Evolutionary conservation across 805 yeast species (phyloP).

Genomic region (Ogataea nitratoaversa): DNA sequence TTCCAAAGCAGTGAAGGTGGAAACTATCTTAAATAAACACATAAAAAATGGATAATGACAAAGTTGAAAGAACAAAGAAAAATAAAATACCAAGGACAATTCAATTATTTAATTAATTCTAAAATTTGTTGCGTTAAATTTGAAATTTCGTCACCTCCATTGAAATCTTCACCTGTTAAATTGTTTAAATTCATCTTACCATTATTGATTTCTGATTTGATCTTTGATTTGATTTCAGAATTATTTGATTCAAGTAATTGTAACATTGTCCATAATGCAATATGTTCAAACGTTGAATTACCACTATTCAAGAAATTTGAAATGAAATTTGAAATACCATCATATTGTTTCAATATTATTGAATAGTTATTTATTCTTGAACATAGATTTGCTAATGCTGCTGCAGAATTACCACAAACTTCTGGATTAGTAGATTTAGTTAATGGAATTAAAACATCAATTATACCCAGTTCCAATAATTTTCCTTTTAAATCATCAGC

Average conservation of each 20-base stretch:
- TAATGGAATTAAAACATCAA: constrained; percentile 86
- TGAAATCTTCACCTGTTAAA: constrained; percentile 31
- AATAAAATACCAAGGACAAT: neutral
- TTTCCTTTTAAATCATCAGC: constrained; percentile 92
- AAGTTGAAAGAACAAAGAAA: too few relatives aligned
- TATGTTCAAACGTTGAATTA: constrained; percentile 94
- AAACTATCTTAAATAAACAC: too few relatives aligned
- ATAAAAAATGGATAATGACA: too few relatives aligned
- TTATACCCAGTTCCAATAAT: constrained; percentile 75
- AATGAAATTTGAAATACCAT: constrained; percentile 83
- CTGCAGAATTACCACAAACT: constrained; percentile 97
- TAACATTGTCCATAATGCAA: constrained; percentile 93
- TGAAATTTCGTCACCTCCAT: constrained; percentile 34
- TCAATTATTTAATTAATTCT: constrained; percentile 28
- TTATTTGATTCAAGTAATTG: constrained; percentile 89
- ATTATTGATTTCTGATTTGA: constrained; percentile 30
- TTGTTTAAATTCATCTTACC: constrained; percentile 31
- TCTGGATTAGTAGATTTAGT: constrained; percentile 86
- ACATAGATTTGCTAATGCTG: constrained; percentile 93
- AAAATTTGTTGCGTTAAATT: constrained; percentile 35
- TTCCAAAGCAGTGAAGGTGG: too few relatives aligned
- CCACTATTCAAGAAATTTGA: constrained; percentile 73
- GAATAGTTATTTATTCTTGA: constrained; percentile 84
- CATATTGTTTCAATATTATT: constrained; percentile 79
- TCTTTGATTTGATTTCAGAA: constrained; percentile 43